Base-by-base conservation (phyloP, 495 filamentous ascomycete species). In the Antarctomyces pellizariae region DNA sequence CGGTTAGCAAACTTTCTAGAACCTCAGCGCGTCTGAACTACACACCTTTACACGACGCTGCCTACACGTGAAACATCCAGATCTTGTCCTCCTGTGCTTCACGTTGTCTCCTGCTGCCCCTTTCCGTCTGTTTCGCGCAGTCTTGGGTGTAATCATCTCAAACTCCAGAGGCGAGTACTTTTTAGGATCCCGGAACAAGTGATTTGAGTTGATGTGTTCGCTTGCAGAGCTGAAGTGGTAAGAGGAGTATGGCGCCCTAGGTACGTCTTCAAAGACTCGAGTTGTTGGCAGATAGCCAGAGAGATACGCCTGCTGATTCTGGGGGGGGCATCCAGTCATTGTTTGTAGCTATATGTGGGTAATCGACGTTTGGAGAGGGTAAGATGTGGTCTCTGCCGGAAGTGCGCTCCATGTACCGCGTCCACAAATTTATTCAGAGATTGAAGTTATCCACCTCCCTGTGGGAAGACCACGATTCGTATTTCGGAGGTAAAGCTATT, bases 41-140 rank as follows among this genome's bases (percentile, higher is more conserved):
- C 28, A 34, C 58, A 78, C 76, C 67, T 97, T 97, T 30, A 97
- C 80, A 36, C 86, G 61, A 24, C 86, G 64, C 32, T 67, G 65
- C 39, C 86, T 66, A 45, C 86, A 97, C 8, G 86, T 97, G 48
- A 75, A 91, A 51, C 86, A 97, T 18, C 86, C 86, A 31, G 77
- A 91, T 35, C 86, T 60, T 24, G 86, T 93, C 34, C 86, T 70
- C 26, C 83, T 74, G 41, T 93, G 84, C 45, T 93, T 97, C 38
- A 90, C 75, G 37, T 76, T 71, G 30, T 92, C 83, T 9, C 66
- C 62, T 3, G 61, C 49, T n/a, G 55, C 47, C 8, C 61, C 61
- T 33, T 64, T 65, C 31, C 64, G 52, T 33, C 64, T 52, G 39
- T 53, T 61, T 42, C 64, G 50, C 25, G 57, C 57, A 9, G 55